A percentile compares a stretch with the other conserved stretches of the same genome.
Evolutionary conservation across 768 basidiomycete species (phyloP).

Genomic region (Suillus variegatus): DNA sequence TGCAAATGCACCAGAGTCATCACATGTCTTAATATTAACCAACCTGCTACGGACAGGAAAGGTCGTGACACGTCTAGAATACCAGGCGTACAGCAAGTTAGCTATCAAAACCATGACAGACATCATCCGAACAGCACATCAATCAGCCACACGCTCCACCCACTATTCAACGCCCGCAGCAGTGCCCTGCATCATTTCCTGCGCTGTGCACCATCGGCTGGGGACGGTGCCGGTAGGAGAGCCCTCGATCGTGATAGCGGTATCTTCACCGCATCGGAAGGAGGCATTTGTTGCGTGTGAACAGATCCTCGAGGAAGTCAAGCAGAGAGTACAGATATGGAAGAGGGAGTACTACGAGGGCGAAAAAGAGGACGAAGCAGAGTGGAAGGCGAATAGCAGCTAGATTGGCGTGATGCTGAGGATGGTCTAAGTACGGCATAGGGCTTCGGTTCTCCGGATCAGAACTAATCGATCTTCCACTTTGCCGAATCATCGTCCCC

Average conservation of each 20-base stretch:
- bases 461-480: constrained; percentile 70
- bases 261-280: constrained; percentile 81
- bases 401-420: constrained; percentile 3
- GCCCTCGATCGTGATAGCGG: constrained; percentile 83
- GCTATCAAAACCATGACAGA: constrained; percentile 75
- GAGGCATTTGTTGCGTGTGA: constrained; percentile 83
- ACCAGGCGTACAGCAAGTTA: constrained; percentile 80
- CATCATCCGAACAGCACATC: constrained; percentile 52
- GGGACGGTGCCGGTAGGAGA: constrained; percentile 78
- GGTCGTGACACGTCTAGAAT: constrained; percentile 71
- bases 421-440: constrained; percentile 9
- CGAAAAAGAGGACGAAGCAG: constrained; percentile 56
- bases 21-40: constrained; percentile 12
- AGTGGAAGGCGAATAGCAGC: constrained; percentile 66
- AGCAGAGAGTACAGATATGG: constrained; percentile 85
- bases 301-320: constrained; percentile 83
- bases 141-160: constrained; percentile 43
- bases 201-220: constrained; percentile 73
- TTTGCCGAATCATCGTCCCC: constrained; percentile 66
- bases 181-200: constrained; percentile 48
- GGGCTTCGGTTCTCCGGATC: constrained; percentile 4
- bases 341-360: constrained; percentile 88
- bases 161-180: constrained; percentile 33
- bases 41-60: constrained; percentile 48
- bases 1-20: constrained; percentile 5